Evolutionary conservation across 257 asterid species (phyloP).

Genomic region (Ilex asprella): DNA sequence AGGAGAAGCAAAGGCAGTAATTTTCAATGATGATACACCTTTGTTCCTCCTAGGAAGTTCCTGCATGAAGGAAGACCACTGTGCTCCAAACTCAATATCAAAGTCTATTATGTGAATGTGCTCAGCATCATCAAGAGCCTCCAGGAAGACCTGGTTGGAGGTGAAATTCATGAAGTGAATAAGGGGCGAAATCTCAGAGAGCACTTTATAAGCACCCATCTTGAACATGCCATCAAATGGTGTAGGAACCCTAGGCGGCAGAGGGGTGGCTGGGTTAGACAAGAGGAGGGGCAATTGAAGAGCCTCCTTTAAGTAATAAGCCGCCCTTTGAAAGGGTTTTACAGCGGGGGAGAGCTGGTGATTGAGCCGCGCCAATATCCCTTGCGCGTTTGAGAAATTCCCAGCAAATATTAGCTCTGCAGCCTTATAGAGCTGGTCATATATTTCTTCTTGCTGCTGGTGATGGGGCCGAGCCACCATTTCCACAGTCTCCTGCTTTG

Average conservation of each 20-base stretch:
- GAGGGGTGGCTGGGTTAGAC: slow-evolving; percentile 18
- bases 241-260: slow-evolving; percentile 20
- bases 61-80: slow-evolving; percentile 59
- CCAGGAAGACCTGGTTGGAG: slow-evolving; percentile 45
- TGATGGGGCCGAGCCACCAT: background rate
- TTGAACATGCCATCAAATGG: slow-evolving; percentile 42
- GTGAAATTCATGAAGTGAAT: slow-evolving; percentile 44
- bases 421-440: background rate
- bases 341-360: slow-evolving; percentile 61
- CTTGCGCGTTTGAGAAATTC: slow-evolving; percentile 56
- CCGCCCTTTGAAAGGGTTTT: slow-evolving; percentile 1
- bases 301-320: slow-evolving; percentile 38
- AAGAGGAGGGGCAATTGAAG: slow-evolving; percentile 24
- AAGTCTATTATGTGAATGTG: slow-evolving; percentile 43
- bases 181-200: slow-evolving; percentile 45
- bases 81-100: slow-evolving; percentile 56
- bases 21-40: slow-evolving; percentile 28
- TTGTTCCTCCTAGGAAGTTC: slow-evolving; percentile 34
- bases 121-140: slow-evolving; percentile 31
- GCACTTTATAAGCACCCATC: slow-evolving; percentile 46
- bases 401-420: slow-evolving; percentile 4
- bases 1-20: slow-evolving; percentile 55
- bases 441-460: background rate
- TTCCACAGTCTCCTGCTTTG: background rate
- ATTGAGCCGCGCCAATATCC: slow-evolving; percentile 99